Conservation (phyloP, 192 early-diverging fungal species). For the Endogone sp. region DNA sequence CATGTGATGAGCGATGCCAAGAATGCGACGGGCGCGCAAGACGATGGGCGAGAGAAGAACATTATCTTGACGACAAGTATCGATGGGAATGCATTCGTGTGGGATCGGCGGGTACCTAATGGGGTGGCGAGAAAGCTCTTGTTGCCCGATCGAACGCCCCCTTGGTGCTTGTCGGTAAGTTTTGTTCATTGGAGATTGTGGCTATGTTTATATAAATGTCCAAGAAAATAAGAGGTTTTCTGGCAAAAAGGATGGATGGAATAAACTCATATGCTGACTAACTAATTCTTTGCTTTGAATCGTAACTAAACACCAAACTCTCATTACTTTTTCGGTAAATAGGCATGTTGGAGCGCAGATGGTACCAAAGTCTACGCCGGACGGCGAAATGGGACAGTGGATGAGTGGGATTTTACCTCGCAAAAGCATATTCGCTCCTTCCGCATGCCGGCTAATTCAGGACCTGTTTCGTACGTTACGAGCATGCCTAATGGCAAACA, state of each 20-base stretch:
- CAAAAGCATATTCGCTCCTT: conserved; percentile 66
- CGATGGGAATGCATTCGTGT: conserved; percentile 68
- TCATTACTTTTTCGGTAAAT: neutral
- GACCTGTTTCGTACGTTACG: conserved; percentile 76
- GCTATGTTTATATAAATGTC: too few species aligned
- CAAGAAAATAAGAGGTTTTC: too few species aligned
- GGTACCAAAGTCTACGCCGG: conserved; percentile 80
- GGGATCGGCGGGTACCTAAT: conserved; percentile 66
- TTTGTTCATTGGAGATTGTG: conserved; percentile 19
- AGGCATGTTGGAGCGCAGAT: conserved; percentile 83
- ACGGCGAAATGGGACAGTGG: conserved; percentile 87
- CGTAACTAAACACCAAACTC: too few species aligned
- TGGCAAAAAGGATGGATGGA: too few species aligned
- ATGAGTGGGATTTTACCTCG: conserved; percentile 80
- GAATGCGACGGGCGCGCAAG: conserved; percentile 1
- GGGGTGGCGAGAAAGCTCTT: conserved; percentile 44
- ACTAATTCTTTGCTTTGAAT: too few species aligned
- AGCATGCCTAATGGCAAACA: conserved; percentile 77
- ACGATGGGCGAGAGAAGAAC: conserved; percentile 6
- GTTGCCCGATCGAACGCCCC: conserved; percentile 61
- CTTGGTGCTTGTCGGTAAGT: conserved; percentile 67
- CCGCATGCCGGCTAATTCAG: conserved; percentile 83
- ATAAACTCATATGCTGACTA: too few species aligned
- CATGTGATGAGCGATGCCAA: conserved; percentile 3
- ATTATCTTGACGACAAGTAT: conserved; percentile 70